Conservation (phyloP, 2,329 filamentous ascomycete species). For the Cercospora zeina region DNA sequence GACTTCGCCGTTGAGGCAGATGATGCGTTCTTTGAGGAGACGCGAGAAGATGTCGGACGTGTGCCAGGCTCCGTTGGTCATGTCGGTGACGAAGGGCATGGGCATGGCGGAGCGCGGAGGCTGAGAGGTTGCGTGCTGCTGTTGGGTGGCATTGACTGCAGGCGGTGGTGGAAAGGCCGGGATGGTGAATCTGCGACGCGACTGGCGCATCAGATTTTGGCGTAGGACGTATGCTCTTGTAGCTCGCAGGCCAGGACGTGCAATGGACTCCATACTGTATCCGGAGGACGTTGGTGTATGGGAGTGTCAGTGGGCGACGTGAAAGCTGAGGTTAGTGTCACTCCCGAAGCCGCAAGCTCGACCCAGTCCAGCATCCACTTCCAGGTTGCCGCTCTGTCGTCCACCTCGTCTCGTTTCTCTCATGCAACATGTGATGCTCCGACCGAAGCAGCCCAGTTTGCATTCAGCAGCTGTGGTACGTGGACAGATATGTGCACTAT, state of each 20-base stretch:
- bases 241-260: conserved; percentile 31
- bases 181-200: conserved; percentile 5
- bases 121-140: background rate
- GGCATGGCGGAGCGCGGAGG: conserved; percentile 31
- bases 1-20: conserved; percentile 89
- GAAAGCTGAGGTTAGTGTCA: conserved; percentile 11
- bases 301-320: background rate
- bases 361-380: too few relatives aligned
- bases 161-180: conserved; percentile 8
- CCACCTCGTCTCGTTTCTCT: background rate
- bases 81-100: conserved; percentile 53
- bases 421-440: conserved; percentile 26
- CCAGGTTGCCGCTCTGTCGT: background rate
- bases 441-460: background rate
- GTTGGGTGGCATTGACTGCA: conserved; percentile 4
- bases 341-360: conserved; percentile 9
- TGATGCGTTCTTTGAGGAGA: conserved; percentile 73
- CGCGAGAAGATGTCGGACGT: conserved; percentile 53
- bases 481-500: background rate
- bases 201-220: conserved; percentile 16
- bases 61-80: conserved; percentile 52
- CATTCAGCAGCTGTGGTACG: conserved; percentile 4
- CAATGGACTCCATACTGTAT: conserved; percentile 31
- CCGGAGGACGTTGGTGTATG: background rate
- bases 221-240: conserved; percentile 30